Evolutionary conservation across 2,329 filamentous ascomycete species (phyloP), one percentile per base, ranked within the genome.

Genomic region (Anthostomella pinea): DNA sequence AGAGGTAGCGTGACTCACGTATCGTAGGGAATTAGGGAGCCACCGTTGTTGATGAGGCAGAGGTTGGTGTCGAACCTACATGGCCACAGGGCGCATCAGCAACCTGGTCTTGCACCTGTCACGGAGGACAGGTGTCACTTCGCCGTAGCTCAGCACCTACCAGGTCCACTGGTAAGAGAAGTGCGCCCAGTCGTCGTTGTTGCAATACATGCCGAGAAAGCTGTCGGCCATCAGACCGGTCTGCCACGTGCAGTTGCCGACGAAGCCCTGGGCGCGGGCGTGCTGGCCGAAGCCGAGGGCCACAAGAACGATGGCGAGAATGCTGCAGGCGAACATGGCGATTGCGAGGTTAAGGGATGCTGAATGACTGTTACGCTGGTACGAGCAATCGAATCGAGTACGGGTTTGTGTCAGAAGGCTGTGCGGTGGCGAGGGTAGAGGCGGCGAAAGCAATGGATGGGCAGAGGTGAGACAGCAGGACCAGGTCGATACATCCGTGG

Each of bases 141-240:
- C 22, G 16, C 8, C 18, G 8, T 10, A 22, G 20, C 9, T n/a
- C n/a, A n/a, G n/a, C n/a, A n/a, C 51, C 45, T 49, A 64, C 65
- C 59, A 65, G 9, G 64, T 59, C 61, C 65, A 68, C 34, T 65
- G 62, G 48, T 66, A 68, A 15, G 52, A 57, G 37, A 53, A 67
- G 5, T 52, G 26, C 1, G 41, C 51, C 41, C 50, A 55, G 43
- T 66, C 45, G 27, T 62, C 44, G 33, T 65, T 63, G 39, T 63
- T 60, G 54, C 65, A 68, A 46, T 65, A 67, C 47, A 64, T 53
- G 20, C 63, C 63, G 1, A 68, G 57, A 37, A 48, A 60, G 38
- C 46, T 52, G 23, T 52, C 54, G 6, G 51, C 48, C 21, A 67
- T 43, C 26, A 57, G 45, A 25, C 57, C 57, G 3, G 58, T 62